A percentile compares a stretch with the other conserved stretches of the same genome.
Conservation (phyloP, 768 basidiomycete genomes). For the Leucosporidium yakuticum region DNA sequence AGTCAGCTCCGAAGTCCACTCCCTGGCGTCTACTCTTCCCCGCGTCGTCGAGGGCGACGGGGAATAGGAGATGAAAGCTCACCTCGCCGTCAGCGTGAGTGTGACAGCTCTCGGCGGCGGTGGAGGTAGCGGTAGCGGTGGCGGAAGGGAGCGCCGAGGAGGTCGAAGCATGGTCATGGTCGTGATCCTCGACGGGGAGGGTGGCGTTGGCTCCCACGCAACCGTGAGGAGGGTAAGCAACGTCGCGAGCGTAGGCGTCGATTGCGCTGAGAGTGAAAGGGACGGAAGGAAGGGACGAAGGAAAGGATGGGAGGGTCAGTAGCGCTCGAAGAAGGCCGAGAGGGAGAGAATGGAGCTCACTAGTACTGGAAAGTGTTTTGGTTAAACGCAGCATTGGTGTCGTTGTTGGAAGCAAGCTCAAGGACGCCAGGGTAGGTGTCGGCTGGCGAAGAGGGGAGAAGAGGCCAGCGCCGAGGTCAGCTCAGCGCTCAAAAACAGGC, state of each 20-base stretch:
- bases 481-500: too few relatives aligned
- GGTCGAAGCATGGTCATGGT: slow-evolving; percentile 5
- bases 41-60: too few relatives aligned
- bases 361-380: background rate
- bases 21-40: too few relatives aligned
- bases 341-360: background rate
- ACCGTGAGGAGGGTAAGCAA: slow-evolving; percentile 20
- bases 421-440: slow-evolving; percentile 14
- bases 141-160: background rate
- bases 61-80: too few relatives aligned
- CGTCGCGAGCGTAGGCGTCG: slow-evolving; percentile 27
- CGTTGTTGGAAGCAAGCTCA: slow-evolving; percentile 17
- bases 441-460: too few relatives aligned
- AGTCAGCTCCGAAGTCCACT: too few relatives aligned
- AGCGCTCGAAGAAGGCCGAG: background rate
- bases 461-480: too few relatives aligned
- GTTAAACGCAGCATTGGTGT: background rate
- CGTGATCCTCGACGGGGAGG: slow-evolving; percentile 4
- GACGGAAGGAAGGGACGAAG: background rate
- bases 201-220: slow-evolving; percentile 14
- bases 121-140: background rate
- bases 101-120: slow-evolving; percentile 10
- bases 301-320: background rate
- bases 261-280: slow-evolving; percentile 6
- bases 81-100: background rate